Conservation (phyloP, 1,139 yeast genomes). For the Meyerozyma elateridarum region DNA sequence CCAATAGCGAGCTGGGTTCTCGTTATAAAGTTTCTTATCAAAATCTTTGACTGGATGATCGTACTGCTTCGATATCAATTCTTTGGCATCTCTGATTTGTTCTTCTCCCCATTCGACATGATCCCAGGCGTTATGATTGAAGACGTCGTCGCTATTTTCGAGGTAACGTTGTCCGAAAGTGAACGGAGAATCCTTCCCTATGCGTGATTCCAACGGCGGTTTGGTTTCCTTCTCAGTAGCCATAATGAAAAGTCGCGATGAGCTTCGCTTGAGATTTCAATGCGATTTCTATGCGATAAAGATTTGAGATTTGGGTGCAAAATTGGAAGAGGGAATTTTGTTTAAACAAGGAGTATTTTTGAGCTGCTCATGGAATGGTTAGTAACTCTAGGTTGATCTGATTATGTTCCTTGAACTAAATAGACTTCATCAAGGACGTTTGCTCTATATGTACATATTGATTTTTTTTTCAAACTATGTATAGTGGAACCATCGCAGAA, state of each 20-base stretch:
- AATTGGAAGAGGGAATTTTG: too few species aligned
- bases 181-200: slow-evolving; percentile 87
- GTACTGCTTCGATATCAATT: slow-evolving; percentile 67
- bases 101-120: slow-evolving; percentile 98
- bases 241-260: slow-evolving; percentile 2
- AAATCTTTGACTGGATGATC: slow-evolving; percentile 81
- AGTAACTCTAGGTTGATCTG: too few species aligned
- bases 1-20: slow-evolving; percentile 93
- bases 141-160: slow-evolving; percentile 71
- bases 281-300: too few species aligned
- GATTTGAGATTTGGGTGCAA: too few species aligned
- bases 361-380: too few species aligned
- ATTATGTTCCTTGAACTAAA: too few species aligned
- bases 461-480: too few species aligned
- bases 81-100: slow-evolving; percentile 71
- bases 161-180: slow-evolving; percentile 85
- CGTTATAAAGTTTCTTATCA: slow-evolving; percentile 72
- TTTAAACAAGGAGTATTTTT: too few species aligned
- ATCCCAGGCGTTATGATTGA: slow-evolving; percentile 96
- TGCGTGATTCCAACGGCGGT: slow-evolving; percentile 46
- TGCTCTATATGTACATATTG: too few species aligned
- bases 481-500: too few species aligned
- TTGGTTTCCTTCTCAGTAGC: slow-evolving; percentile 13
- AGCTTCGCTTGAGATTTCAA: too few species aligned
- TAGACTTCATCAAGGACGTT: too few species aligned